These are phyloP conservation scores for Priceomyces haplophilus DNA, from an alignment of 805 yeast genomes.

Conservation along the genomic window DNA sequence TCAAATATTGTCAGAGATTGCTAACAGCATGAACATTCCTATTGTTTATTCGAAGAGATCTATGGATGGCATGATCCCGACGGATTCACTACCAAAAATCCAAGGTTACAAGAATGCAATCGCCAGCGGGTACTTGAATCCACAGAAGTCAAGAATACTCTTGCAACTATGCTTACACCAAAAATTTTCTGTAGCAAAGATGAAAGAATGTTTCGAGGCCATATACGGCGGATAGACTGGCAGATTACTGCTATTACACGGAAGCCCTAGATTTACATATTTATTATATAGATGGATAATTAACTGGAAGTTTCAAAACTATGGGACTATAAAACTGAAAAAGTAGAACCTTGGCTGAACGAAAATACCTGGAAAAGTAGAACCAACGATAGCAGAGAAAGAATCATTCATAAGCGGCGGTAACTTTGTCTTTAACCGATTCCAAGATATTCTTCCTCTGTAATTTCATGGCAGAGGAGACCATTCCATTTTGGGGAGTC, in stretches of 20 bases:
- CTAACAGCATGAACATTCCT: slow-evolving; percentile 43
- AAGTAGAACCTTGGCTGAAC: not conserved
- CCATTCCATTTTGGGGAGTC: slow-evolving; percentile 95
- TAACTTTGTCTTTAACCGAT: slow-evolving; percentile 65
- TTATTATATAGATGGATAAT: not conserved
- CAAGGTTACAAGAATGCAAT: slow-evolving; percentile 37
- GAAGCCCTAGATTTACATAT: not conserved
- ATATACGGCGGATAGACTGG: slow-evolving; percentile 55
- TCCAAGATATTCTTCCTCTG: slow-evolving; percentile 87
- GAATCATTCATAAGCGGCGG: slow-evolving; percentile 48
- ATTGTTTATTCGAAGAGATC: slow-evolving; percentile 64
- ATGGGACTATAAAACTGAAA: not conserved
- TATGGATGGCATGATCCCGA: slow-evolving; percentile 70
- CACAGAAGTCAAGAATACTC: slow-evolving; percentile 60
- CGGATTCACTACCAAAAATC: slow-evolving; percentile 38
- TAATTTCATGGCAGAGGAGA: slow-evolving; percentile 93
- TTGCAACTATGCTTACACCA: slow-evolving; percentile 54
- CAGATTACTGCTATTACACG: too few species aligned
- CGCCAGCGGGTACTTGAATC: slow-evolving; percentile 64
- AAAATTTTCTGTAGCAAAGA: slow-evolving; percentile 34
- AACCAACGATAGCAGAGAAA: too few species aligned
- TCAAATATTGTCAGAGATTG: slow-evolving; percentile 37
- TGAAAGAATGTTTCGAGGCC: slow-evolving; percentile 45
- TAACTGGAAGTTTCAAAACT: not conserved
- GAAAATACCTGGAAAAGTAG: not conserved